Evolutionary conservation across 768 basidiomycete species (phyloP), one percentile per base, ranked within the genome.

Genomic region (Pisolithus microcarpus): DNA sequence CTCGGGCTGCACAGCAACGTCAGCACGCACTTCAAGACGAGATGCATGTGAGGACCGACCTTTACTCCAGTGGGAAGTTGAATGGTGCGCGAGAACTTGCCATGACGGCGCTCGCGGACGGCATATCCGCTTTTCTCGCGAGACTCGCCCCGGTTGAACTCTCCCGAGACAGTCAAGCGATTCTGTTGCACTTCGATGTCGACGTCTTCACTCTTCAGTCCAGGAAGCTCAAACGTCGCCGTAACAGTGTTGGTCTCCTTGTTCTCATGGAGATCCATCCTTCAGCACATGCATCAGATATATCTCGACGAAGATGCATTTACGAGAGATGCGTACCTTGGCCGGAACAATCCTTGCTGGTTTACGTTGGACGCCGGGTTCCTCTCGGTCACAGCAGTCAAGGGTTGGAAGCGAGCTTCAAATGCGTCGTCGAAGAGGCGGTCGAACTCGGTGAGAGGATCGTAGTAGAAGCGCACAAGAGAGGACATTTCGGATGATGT

Each of bases 221-320:
- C 81, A 0, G 82, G 81, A 8, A 84, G 65, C 56, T 84, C 81
- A 59, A 83, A 79, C 7, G 70, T 62, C 38, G 80, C 80, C 0
- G 76, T 79, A 34, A 82, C 75, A 34, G 67, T 59, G 56, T 80
- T 78, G 21, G 61, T 65, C 28, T 75, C 69, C 0, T 58, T 43
- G 53, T 79, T 66, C 57, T 82, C 79, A 58, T 78, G 75, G 13
- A 81, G 64, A 54, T 81, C 77, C 75, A 82, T 76, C 56, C 80
- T 81, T 53, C 1, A 11, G 11, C 13, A 34, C 13, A 34, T 4
- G 3, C 11, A 34, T 34, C 10, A 34, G 34, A 15, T 34, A 5
- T 34, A 15, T 34, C 34, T 13, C 13, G 26, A 34, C 3, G 34
- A 34, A 34, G 4, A 34, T 34, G 39, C 7, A 18, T 18, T 4